Percentiles rank a stretch among this genome's conserved stretches.
Conservation (phyloP, 345 rosid genomes). For the Gossypium bickii region DNA sequence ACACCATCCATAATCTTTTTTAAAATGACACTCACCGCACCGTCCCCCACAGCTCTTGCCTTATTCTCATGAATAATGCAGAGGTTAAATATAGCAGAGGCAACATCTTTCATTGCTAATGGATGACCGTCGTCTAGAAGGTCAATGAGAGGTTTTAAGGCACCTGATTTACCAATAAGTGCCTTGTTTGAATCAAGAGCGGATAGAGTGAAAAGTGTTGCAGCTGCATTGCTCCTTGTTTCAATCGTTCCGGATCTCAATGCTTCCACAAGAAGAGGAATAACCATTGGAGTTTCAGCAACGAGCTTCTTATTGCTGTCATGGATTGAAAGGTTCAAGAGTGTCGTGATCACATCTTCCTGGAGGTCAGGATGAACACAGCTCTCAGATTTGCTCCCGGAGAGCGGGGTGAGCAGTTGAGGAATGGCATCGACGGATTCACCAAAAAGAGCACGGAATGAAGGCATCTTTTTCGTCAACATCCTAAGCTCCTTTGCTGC, state of each 20-base stretch:
- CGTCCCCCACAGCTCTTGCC: slow-evolving; percentile 73
- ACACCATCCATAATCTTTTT: slow-evolving; percentile 58
- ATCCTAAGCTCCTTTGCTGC: slow-evolving; percentile 79
- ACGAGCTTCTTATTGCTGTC: slow-evolving; percentile 90
- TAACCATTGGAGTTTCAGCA: slow-evolving; percentile 67
- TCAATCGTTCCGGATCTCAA: slow-evolving; percentile 58
- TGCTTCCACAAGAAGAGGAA: slow-evolving; percentile 72
- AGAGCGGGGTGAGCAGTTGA: slow-evolving; percentile 58
- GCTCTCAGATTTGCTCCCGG: slow-evolving; percentile 29
- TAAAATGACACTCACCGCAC: slow-evolving; percentile 69
- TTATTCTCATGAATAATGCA: slow-evolving; percentile 80
- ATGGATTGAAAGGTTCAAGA: slow-evolving; percentile 81
- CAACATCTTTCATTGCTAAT: slow-evolving; percentile 73
- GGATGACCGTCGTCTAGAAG: slow-evolving; percentile 80
- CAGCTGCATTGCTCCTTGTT: slow-evolving; percentile 92
- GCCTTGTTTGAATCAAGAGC: slow-evolving; percentile 85
- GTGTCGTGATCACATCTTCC: slow-evolving; percentile 86
- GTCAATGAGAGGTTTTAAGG: slow-evolving; percentile 68
- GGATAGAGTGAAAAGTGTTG: slow-evolving; percentile 78
- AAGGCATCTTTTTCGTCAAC: slow-evolving; percentile 64
- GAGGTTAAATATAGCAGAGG: slow-evolving; percentile 83
- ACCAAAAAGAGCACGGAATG: slow-evolving; percentile 77
- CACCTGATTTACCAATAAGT: slow-evolving; percentile 74
- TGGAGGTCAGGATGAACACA: slow-evolving; percentile 55
- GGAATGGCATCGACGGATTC: slow-evolving; percentile 59